Conservation (phyloP, 2,329 filamentous ascomycete species). For the Cordyceps cateniannulata region DNA sequence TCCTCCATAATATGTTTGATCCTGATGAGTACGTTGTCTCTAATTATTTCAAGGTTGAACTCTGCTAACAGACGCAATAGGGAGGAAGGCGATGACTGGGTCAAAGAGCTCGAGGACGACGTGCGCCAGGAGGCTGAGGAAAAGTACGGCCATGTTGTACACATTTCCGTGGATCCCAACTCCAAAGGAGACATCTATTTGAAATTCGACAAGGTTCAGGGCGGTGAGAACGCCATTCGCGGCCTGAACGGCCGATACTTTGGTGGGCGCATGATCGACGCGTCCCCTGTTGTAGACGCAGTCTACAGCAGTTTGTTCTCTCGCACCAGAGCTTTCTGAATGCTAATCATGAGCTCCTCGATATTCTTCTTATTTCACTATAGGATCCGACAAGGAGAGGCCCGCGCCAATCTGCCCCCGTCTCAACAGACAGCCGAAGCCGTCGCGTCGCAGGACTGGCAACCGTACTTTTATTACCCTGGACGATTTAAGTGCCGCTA, state of each 20-base stretch:
- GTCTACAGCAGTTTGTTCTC: conserved; percentile 97
- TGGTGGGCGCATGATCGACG: conserved; percentile 85
- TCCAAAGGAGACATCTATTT: conserved; percentile 95
- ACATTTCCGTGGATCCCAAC: conserved; percentile 91
- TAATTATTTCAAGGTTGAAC: not conserved
- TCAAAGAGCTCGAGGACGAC: conserved; percentile 90
- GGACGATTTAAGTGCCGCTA: not conserved
- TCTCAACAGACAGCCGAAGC: not conserved
- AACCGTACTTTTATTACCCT: not conserved
- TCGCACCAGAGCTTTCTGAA: conserved; percentile 72
- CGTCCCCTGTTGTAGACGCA: conserved; percentile 92
- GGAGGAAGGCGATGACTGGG: conserved; percentile 81
- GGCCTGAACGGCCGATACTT: conserved; percentile 96
- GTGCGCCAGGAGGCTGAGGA: conserved; percentile 86
- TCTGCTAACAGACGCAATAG: conserved; percentile 42
- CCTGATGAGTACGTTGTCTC: conserved; percentile 67
- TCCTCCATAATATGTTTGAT: conserved; percentile 94
- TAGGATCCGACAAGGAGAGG: conserved; percentile 5
- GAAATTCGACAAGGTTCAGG: conserved; percentile 93
- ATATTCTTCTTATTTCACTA: conserved; percentile 6
- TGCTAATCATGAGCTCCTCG: conserved; percentile 8
- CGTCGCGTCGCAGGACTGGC: not conserved
- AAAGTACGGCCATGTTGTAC: conserved; percentile 95
- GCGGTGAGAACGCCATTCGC: conserved; percentile 95
- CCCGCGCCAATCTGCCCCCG: not conserved